phyloP scores from a whole-genome alignment of 2,329 filamentous ascomycete genomes.

The Scytalidium sp. region DNA sequence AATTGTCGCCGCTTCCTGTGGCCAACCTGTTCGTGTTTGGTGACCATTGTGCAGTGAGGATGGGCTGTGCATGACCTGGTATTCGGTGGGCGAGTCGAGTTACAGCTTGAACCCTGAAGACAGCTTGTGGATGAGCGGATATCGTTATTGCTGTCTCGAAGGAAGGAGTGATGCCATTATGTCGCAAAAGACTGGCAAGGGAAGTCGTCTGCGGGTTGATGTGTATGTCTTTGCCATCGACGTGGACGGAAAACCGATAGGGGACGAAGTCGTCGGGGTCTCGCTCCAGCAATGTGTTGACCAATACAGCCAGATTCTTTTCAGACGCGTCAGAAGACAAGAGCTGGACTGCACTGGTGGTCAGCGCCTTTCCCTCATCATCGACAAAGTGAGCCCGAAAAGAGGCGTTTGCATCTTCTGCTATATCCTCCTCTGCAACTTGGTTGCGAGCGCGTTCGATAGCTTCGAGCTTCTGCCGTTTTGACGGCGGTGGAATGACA shows the following conservation, averaged over 20 bases:
- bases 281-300: too few relatives aligned
- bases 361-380: too few relatives aligned
- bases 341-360: too few relatives aligned
- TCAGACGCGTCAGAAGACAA: too few relatives aligned
- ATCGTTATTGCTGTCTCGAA: too few relatives aligned
- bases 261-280: too few relatives aligned
- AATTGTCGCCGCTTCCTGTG: constrained; percentile 87
- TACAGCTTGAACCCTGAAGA: constrained; percentile 90
- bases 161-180: too few relatives aligned
- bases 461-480: constrained; percentile 76
- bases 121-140: constrained; percentile 42
- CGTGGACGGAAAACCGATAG: too few relatives aligned
- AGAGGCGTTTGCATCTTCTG: constrained; percentile 68
- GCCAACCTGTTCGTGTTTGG: constrained; percentile 77
- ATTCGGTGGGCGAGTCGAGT: constrained; percentile 87
- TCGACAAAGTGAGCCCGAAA: constrained; percentile 88
- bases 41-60: constrained; percentile 82
- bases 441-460: constrained; percentile 70
- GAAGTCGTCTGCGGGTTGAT: too few relatives aligned
- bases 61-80: constrained; percentile 87
- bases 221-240: too few relatives aligned
- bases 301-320: too few relatives aligned
- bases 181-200: too few relatives aligned
- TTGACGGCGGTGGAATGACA: constrained; percentile 77
- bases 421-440: constrained; percentile 68